phyloP scores from a whole-genome alignment of 1,284 basidiomycete species.

The Marasmius sp. region DNA sequence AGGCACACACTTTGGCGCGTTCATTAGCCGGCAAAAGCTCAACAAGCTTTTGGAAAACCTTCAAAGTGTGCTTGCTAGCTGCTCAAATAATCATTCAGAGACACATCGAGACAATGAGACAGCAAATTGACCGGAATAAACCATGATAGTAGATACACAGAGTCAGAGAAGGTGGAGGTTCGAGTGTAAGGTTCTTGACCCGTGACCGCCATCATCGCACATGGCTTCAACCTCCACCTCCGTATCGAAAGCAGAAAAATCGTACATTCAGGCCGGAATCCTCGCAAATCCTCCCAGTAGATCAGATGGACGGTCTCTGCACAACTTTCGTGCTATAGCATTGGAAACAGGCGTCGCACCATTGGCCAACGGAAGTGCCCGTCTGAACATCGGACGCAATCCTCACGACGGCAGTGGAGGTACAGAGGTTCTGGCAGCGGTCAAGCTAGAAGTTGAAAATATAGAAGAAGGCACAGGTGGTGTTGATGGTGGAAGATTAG shows the following conservation, averaged over 20 bases:
- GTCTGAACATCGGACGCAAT: conserved; percentile 62
- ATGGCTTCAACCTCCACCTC: conserved; percentile 28
- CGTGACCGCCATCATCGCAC: conserved; percentile 7
- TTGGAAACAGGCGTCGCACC: conserved; percentile 77
- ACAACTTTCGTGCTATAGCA: conserved; percentile 63
- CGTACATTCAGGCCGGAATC: conserved; percentile 69
- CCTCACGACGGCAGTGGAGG: conserved; percentile 58
- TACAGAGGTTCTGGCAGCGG: conserved; percentile 68
- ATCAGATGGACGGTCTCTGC: conserved; percentile 63
- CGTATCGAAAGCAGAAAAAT: conserved; percentile 73
- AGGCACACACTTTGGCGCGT: conserved; percentile 44
- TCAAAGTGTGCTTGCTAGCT: conserved; percentile 47
- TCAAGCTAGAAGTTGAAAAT: conserved; percentile 73
- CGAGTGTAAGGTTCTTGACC: background rate
- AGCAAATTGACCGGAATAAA: conserved; percentile 34
- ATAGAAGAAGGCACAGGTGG: conserved; percentile 39
- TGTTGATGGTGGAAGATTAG: conserved; percentile 56
- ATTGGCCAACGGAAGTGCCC: conserved; percentile 77
- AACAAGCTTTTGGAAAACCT: conserved; percentile 50
- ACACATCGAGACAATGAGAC: background rate
- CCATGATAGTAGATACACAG: conserved; percentile 19
- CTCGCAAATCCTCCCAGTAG: conserved; percentile 55
- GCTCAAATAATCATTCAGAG: conserved; percentile 8
- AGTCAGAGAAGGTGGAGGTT: background rate
- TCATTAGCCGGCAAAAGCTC: conserved; percentile 47